Evolutionary conservation across 345 rosid genomes (phyloP), one percentile per base, ranked within the genome.

Genomic region (Firmiana major): DNA sequence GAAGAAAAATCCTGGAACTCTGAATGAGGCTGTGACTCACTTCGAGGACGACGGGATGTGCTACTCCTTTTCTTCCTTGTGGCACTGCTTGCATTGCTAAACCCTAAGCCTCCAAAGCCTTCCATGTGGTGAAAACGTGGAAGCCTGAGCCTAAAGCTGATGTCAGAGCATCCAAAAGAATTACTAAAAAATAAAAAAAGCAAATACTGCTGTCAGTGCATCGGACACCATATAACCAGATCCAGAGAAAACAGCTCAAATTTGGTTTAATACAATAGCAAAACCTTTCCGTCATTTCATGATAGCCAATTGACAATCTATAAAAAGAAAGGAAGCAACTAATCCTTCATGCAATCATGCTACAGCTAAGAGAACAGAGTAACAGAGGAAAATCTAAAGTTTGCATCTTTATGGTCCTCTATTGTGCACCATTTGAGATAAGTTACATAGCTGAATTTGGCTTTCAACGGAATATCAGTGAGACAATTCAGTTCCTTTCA

Each of bases 41-140:
- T 88, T 84, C 92, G 81, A 77, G 93, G 94, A 31, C 94, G 90
- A 46, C 94, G 93, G 10, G 87, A 46, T 31, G 86, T 81, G 67
- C 73, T 86, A 69, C 92, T 92, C 78, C 97, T 86, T 86, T 84
- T 89, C 88, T 89, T 92, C 88, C 82, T 89, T 31, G 87, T 83
- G 45, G 91, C 86, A 84, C 82, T 88, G 75, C 82, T 86, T 48
- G 84, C 84, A 45, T 87, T 86, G 78, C 90, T 85, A 73, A 92
- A 90, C 40, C 89, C 85, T 43, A 84, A 66, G 68, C 85, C 76
- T 73, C 87, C 83, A 6, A 88, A 86, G 72, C 86, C 88, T 21
- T 92, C 94, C 94, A 92, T 16, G 71, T 0, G 12, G 15, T n/a
- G 24, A 67, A 60, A 74, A 48, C 15, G 68, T 42, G 17, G 48